phyloP scores from a whole-genome alignment of 345 rosid genomes.

The Odontarrhena argentea region DNA sequence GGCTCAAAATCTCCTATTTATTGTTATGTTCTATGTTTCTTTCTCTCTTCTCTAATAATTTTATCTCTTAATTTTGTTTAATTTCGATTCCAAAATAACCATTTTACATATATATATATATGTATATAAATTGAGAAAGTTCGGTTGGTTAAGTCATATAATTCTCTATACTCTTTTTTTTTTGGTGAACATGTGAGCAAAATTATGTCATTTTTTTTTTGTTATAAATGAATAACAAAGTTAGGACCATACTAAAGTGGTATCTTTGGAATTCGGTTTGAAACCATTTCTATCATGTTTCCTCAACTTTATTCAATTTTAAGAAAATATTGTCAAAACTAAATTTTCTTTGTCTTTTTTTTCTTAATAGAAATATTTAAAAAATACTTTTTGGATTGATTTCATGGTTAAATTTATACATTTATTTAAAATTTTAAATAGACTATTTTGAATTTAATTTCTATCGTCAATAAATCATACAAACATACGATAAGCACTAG shows the following conservation, averaged over 20 bases:
- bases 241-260: constrained; percentile 17
- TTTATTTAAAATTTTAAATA: too few species aligned
- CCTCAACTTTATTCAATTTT: background rate
- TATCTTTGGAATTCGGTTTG: constrained; percentile 3
- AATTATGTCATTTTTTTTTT: background rate
- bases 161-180: background rate
- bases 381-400: too few species aligned
- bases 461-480: too few species aligned
- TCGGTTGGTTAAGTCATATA: background rate
- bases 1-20: too few species aligned
- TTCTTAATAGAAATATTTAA: background rate
- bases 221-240: background rate
- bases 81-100: too few species aligned
- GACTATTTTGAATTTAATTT: too few species aligned
- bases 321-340: background rate
- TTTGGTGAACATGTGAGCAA: background rate
- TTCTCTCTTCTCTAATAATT: too few species aligned
- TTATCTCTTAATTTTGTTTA: too few species aligned
- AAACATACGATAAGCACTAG: too few species aligned
- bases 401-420: too few species aligned
- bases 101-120: too few species aligned
- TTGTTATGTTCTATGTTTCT: too few species aligned
- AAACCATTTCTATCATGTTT: constrained; percentile 3
- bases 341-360: background rate
- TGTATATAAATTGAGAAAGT: background rate